A percentile compares a stretch with the other conserved stretches of the same genome.
phyloP scores from a whole-genome alignment of 1,284 basidiomycete genomes.

The Irpex lacteus region DNA sequence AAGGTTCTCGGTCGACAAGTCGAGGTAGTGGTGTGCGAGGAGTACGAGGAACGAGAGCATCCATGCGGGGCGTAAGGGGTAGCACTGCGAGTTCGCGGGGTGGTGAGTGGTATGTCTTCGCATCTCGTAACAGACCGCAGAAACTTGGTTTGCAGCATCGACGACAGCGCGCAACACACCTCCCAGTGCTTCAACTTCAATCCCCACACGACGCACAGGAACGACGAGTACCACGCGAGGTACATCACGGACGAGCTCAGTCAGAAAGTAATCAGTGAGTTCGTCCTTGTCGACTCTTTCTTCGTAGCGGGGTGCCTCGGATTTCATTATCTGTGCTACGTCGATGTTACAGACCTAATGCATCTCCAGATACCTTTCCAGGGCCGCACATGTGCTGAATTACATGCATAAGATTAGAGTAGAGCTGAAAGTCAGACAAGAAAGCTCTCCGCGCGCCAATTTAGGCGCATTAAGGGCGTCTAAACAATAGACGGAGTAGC shows the following conservation, averaged over 20 bases:
- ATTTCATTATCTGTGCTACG: background rate
- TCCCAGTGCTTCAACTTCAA: constrained; percentile 9
- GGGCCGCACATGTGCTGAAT: no score
- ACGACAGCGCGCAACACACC: constrained; percentile 6
- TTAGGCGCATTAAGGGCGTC: constrained; percentile 6
- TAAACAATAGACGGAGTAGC: constrained; percentile 8
- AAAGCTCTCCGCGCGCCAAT: background rate
- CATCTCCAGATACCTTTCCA: background rate
- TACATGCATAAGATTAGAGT: no score
- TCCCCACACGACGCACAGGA: constrained; percentile 12
- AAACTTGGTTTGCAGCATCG: constrained; percentile 4
- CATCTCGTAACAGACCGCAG: background rate
- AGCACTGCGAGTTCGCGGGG: constrained; percentile 7
- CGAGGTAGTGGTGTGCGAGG: constrained; percentile 34
- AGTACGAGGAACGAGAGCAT: constrained; percentile 37
- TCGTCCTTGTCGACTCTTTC: background rate
- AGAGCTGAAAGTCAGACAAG: no score
- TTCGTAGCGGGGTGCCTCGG: background rate
- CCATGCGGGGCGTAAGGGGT: constrained; percentile 28
- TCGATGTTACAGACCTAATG: background rate
- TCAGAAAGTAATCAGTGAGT: background rate
- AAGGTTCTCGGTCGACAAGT: constrained; percentile 15
- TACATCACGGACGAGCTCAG: background rate
- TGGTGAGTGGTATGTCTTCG: constrained; percentile 7
- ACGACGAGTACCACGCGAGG: constrained; percentile 10